phyloP scores from a whole-genome alignment of 768 basidiomycete genomes.

The Termitomyces sp. region DNA sequence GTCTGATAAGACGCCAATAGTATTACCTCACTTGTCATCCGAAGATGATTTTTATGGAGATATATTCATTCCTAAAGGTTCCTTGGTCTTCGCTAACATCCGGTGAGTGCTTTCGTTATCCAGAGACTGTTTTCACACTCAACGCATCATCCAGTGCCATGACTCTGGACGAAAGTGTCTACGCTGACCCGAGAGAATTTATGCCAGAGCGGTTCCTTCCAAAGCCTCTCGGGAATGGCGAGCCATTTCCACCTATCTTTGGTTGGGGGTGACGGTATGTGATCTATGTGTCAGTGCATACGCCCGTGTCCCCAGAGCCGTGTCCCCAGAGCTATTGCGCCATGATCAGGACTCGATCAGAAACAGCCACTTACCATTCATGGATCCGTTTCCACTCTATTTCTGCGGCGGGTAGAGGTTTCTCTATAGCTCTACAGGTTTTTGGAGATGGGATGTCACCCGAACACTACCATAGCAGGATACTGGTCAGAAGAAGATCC shows the following conservation, averaged over 20 bases:
- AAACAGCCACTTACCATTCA: constrained; percentile 60
- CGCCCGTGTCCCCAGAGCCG: too few relatives aligned
- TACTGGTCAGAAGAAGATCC: constrained; percentile 10
- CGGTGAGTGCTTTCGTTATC: constrained; percentile 8
- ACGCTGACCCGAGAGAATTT: constrained; percentile 27
- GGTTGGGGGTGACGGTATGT: constrained; percentile 35
- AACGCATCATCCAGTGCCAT: constrained; percentile 22
- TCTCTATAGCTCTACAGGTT: constrained; percentile 71
- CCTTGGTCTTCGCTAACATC: constrained; percentile 19
- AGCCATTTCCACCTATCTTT: constrained; percentile 25
- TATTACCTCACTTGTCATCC: constrained; percentile 17
- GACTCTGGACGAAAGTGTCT: constrained; percentile 27
- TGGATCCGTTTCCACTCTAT: constrained; percentile 89
- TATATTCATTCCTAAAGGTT: constrained; percentile 23
- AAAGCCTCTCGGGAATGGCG: constrained; percentile 18
- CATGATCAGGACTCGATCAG: constrained; percentile 3
- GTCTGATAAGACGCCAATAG: constrained; percentile 1
- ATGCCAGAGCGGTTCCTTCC: constrained; percentile 27
- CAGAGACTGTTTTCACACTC: not conserved
- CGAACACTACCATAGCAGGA: constrained; percentile 54
- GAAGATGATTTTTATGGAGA: constrained; percentile 24
- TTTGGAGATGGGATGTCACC: constrained; percentile 87
- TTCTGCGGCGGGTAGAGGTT: constrained; percentile 76
- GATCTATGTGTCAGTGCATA: not conserved
- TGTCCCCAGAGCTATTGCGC: constrained; percentile 73